Evolutionary conservation across 139 green algal genomes (phyloP), one percentile per base, ranked within the genome.

Genomic region (Micromonas commoda): DNA sequence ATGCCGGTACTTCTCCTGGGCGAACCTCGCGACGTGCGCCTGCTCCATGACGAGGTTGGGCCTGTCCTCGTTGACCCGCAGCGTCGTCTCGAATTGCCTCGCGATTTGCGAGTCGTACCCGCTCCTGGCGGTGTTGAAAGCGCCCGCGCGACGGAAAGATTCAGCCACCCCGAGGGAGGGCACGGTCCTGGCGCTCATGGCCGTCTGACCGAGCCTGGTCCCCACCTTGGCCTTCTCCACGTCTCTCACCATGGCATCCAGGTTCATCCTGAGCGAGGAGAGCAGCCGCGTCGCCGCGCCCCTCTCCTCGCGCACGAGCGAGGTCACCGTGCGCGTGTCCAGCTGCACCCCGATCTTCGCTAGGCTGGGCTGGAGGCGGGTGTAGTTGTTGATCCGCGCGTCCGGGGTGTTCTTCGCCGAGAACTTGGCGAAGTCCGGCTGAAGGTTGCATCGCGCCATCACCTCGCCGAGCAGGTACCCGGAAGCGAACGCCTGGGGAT

Each of bases 311-410:
- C 74, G 70, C 67, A 92, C 91, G 6, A 94, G 78, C 1, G 73
- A 64, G 32, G 90, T 90, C 1, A 87, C 88, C 24, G 76, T 84
- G 0, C 77, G 67, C 0, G 81, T 80, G 78, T 91, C 83, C 26
- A 92, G 65, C n/a, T 78, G 34, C 1, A 93, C 74, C 2, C 84
- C 83, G 21, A 93, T 76, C 63, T 85, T 86, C 9, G 68, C 79
- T n/a, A 93, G 81, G 0, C 82, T 87, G 0, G 85, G 84, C 85
- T 92, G 88, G 3, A 94, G 86, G 45, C 86, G 65, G 0, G 84
- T 88, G 76, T 89, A 92, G 79, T 94, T 94, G 39, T 88, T 90
- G 63, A 92, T 83, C 69, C 87, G 88, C 0, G 87, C 84, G 53
- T 91, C 86, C 2, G 88, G 88, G 28, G 77, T 86, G 53, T 83